Evolutionary conservation across 345 rosid genomes (phyloP).

Genomic region (Eucalyptus erythrocorys): DNA sequence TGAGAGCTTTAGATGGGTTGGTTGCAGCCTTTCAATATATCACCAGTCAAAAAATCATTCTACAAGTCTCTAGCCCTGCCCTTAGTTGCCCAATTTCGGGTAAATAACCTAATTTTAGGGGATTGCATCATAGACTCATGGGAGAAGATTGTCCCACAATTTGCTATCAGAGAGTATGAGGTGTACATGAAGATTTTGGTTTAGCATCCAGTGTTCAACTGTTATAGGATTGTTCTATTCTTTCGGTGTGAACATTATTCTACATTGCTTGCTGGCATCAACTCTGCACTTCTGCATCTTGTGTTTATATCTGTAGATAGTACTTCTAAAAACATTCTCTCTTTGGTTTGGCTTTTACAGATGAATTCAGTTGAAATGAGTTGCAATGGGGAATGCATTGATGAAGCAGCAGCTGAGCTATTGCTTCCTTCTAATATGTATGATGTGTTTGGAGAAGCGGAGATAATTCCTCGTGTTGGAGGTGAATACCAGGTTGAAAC

Average conservation of each 20-base stretch:
- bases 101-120: background rate
- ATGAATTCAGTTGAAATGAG: slow-evolving; percentile 22
- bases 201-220: background rate
- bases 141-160: background rate
- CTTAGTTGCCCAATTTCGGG: background rate
- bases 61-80: background rate
- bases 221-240: background rate
- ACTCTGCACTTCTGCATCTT: background rate
- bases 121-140: background rate
- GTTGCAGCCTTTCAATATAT: background rate
- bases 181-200: background rate
- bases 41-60: background rate
- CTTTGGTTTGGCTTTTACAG: slow-evolving; percentile 1
- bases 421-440: slow-evolving; percentile 11
- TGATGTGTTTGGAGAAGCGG: slow-evolving; percentile 27
- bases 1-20: background rate
- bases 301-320: background rate
- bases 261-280: background rate
- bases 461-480: slow-evolving; percentile 45
- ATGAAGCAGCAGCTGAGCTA: slow-evolving; percentile 16
- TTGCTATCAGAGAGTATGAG: background rate
- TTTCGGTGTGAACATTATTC: background rate
- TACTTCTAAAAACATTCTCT: background rate
- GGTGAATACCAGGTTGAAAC: slow-evolving; percentile 39
- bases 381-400: slow-evolving; percentile 5